Base-by-base conservation (phyloP, 805 yeast species). In the Candida sakaeoensis region DNA sequence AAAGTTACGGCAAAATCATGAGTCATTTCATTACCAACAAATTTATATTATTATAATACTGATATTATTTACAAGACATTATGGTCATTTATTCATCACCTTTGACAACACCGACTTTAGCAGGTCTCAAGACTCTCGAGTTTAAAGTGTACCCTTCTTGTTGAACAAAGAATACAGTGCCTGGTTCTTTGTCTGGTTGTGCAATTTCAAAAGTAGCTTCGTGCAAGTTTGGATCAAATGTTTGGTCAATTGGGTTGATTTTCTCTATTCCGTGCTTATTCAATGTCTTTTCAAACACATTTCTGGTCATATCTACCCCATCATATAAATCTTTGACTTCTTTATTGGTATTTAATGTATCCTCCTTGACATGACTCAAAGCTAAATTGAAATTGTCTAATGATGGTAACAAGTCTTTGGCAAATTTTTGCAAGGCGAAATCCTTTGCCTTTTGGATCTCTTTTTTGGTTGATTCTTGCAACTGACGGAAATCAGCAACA, bases 61-160 rank as follows among this genome's bases (percentile, higher is more conserved):
- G 22, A 4, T 22, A 14, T 5, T 33, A 33, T 33, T 13, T 33
- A 33, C 36, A 33, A 33, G 36, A 33, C 8, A 14, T 13, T 9
- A 15, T 31, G 7, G 12, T 19, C 36, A 7, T 29, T 13, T 38
- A 33, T 7, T 42, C 22, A 12, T 46, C 54, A 44, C 63, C 77
- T 68, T 84, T 86, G 50, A 89, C 96, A 55, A 89, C 78, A 52
- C 97, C 97, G 50, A 89, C 97, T 74, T 89, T 89, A 43, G 97
- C 96, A 23, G 97, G 95, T 68, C 97, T 79, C 59, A 89, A 74
- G 24, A 89, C 95, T 60, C 97, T 78, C 53, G 83, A 79, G 68
- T 88, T 88, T 55, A 88, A 74, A 44, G 82, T 80, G 69, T 82
- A 89, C 31, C 97, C 97, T 17, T 82, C 75, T 67, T 85, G 96